Base-by-base conservation (phyloP, 2,329 filamentous ascomycete species). In the Ramularia endophylla region DNA sequence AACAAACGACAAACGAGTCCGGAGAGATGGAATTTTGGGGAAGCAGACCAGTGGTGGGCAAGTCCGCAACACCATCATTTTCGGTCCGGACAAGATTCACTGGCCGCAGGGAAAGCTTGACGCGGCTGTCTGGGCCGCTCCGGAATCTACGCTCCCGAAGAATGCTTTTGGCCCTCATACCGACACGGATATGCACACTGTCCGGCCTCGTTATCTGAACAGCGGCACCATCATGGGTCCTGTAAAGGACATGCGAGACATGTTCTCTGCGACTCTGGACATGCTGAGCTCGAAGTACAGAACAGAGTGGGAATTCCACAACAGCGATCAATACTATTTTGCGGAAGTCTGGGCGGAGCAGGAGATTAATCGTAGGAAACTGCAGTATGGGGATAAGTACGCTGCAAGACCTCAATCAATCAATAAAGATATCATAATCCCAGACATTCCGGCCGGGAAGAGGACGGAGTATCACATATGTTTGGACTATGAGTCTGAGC, bases 291-390 rank as follows among this genome's bases (percentile, higher is more conserved):
- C 33, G 9, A 41, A 16, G 19, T 48, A 45, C 38, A 58, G 61
- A 16, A 30, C 46, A 5, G 34, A 34, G 4, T 54, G 41, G 34
- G 33, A 44, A 18, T 48, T 41, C 17, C 39, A 38, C 11, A 46
- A 43, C 19, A 57, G 53, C 5, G 70, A 74, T 48, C 65, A 73
- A 51, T 60, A 65, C 44, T 67, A 69, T n/a, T 66, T 78, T 38
- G 65, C 70, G 4, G 66, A 72, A 42, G 67, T 78, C 29, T 77
- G 69, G 41, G 72, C 69, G 16, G 66, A 71, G 32, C 75, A 78
- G 53, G 74, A 77, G 54, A 69, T 69, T 35, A 54, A 44, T n/a
- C 69, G 32, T 9, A 19, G 36, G 25, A 42, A 45, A 12, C 29
- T 51, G 8, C 38, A 39, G 2, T 39, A 48, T 15, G 43, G 41